Evolutionary conservation across 306 rosid genomes (phyloP).

Genomic region (Vachellia collinsii): DNA sequence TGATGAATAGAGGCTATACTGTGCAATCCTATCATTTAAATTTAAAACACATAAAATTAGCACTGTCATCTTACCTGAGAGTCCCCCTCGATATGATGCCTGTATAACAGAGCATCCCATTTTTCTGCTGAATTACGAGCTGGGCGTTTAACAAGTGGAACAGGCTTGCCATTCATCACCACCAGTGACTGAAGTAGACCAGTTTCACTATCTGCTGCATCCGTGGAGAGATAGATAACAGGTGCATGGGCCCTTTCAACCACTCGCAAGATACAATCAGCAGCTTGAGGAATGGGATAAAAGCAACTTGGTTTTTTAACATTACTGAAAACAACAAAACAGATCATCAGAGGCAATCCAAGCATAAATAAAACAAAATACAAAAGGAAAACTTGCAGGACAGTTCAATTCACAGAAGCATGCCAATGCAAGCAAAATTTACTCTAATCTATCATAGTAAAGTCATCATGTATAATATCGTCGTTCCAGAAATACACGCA

Average conservation of each 20-base stretch:
- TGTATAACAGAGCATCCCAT: constrained; percentile 89
- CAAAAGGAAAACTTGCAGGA: constrained; percentile 4
- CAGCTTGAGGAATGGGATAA: constrained; percentile 90
- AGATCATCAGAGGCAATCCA: constrained; percentile 27
- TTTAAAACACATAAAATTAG: background rate
- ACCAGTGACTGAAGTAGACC: constrained; percentile 72
- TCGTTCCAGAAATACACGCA: background rate
- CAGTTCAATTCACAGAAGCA: constrained; percentile 14
- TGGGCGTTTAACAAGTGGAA: constrained; percentile 87
- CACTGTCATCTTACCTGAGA: constrained; percentile 58
- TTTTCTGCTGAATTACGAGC: constrained; percentile 80
- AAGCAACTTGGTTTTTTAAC: constrained; percentile 79
- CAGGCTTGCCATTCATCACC: constrained; percentile 55
- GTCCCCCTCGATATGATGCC: constrained; percentile 70
- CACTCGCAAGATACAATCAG: constrained; percentile 67
- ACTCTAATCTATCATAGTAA: background rate
- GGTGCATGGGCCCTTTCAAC: constrained; percentile 65
- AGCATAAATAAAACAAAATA: background rate
- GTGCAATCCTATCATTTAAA: background rate
- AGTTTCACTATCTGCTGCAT: constrained; percentile 85
- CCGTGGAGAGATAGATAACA: constrained; percentile 86
- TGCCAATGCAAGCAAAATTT: constrained; percentile 3
- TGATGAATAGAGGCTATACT: background rate
- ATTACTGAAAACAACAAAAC: constrained; percentile 59
- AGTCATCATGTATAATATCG: background rate